phyloP scores from a whole-genome alignment of 305 asterid genomes.

The Solanum hybrid region DNA sequence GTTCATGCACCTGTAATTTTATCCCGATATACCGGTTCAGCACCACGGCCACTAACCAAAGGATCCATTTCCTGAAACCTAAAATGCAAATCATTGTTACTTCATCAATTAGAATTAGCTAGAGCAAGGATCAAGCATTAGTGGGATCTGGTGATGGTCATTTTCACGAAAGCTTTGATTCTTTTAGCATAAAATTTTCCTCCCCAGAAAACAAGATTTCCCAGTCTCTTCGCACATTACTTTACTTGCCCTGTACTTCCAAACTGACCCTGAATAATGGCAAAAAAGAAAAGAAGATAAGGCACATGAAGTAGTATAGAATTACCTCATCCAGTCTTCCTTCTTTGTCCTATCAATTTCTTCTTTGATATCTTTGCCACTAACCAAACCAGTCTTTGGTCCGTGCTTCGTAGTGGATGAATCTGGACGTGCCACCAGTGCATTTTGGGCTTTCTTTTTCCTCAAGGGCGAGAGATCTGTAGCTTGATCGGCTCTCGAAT shows the following conservation, averaged over 20 bases:
- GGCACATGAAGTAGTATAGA: not conserved
- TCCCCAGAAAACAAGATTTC: not conserved
- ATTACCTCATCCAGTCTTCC: conserved; percentile 60
- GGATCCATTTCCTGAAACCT: conserved; percentile 77
- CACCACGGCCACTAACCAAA: conserved; percentile 62
- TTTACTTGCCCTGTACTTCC: not conserved
- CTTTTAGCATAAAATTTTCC: not conserved
- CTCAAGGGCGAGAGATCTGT: conserved; percentile 45
- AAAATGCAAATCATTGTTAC: not conserved
- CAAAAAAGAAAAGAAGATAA: not conserved
- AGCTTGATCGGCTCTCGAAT: conserved; percentile 11
- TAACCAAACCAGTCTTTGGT: conserved; percentile 64
- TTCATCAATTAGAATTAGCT: not conserved
- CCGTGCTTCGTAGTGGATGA: conserved; percentile 21
- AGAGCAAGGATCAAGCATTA: not conserved
- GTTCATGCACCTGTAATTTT: conserved; percentile 54
- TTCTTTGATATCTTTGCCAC: conserved; percentile 55
- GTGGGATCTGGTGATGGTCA: not conserved
- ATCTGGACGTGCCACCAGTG: conserved; percentile 24
- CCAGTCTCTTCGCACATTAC: not conserved
- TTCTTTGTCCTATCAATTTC: conserved; percentile 48
- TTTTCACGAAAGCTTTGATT: not conserved
- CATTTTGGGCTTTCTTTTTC: conserved; percentile 27
- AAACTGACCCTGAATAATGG: not conserved
- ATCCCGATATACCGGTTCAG: conserved; percentile 69